These are phyloP conservation scores for Apiotrichum brassicae DNA, from an alignment of 1,284 basidiomycete species.

Conservation along the genomic window DNA sequence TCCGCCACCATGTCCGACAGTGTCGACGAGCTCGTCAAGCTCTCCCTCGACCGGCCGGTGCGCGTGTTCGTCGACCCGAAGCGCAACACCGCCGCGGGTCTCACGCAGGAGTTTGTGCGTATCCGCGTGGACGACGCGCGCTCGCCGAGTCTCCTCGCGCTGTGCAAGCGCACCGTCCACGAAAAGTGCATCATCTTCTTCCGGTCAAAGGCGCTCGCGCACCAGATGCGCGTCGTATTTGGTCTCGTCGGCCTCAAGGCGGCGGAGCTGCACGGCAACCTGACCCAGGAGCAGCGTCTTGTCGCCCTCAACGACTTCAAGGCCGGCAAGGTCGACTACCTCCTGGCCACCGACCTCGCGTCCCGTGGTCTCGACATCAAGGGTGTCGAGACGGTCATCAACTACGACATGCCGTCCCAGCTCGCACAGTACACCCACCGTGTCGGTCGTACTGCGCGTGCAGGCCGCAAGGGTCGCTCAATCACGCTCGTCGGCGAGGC, in stretches of 20 bases:
- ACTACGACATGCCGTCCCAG: conserved; percentile 95
- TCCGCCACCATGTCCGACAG: conserved; percentile 97
- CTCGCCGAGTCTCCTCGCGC: conserved; percentile 69
- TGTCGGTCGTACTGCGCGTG: conserved; percentile 92
- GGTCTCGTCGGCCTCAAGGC: conserved; percentile 78
- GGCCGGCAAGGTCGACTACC: conserved; percentile 74
- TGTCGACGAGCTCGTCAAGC: conserved; percentile 84
- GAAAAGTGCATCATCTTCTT: conserved; percentile 85
- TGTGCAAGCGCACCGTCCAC: conserved; percentile 83
- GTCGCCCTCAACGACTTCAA: conserved; percentile 79
- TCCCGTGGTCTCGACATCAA: conserved; percentile 95
- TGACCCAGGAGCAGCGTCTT: conserved; percentile 91
- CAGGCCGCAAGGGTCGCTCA: conserved; percentile 84
- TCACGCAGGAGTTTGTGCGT: conserved; percentile 92
- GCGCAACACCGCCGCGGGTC: conserved; percentile 75
- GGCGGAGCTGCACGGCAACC: conserved; percentile 88
- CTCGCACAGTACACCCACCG: conserved; percentile 92
- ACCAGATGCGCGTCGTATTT: conserved; percentile 93
- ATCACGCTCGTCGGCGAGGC: conserved; percentile 93
- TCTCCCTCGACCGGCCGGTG: conserved; percentile 86
- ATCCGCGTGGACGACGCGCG: conserved; percentile 69
- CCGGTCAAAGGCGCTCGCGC: conserved; percentile 90
- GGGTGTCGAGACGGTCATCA: conserved; percentile 94
- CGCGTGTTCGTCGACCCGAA: conserved; percentile 94
- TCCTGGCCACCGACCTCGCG: conserved; percentile 93